Evolutionary conservation across 768 basidiomycete species (phyloP).

Genomic region (Tremella yokohamensis): DNA sequence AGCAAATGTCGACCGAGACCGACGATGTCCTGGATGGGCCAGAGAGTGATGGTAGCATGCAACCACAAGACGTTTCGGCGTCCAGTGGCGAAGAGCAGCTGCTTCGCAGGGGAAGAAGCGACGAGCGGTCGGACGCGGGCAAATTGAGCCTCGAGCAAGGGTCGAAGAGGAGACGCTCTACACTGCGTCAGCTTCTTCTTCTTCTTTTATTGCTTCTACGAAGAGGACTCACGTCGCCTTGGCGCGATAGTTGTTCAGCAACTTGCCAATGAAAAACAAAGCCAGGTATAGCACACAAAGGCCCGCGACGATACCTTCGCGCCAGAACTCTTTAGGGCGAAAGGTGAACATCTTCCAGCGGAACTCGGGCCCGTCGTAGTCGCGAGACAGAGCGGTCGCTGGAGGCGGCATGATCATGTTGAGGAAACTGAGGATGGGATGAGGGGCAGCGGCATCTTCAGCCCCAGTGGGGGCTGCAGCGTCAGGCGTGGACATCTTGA

Average conservation of each 20-base stretch:
- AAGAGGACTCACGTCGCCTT: conserved; percentile 60
- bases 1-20: conserved; percentile 63
- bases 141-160: conserved; percentile 69
- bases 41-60: conserved; percentile 72
- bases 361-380: conserved; percentile 71
- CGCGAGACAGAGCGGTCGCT: conserved; percentile 58
- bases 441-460: no score
- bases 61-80: conserved; percentile 70
- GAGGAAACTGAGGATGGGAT: conserved; percentile 20
- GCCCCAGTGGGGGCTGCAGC: conserved; percentile 1
- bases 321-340: conserved; percentile 74
- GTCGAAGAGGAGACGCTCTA: conserved; percentile 63
- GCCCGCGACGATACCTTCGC: conserved; percentile 61
- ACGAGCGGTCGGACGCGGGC: conserved; percentile 51
- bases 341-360: conserved; percentile 73
- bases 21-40: conserved; percentile 78
- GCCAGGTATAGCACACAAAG: conserved; percentile 60
- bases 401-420: conserved; percentile 56
- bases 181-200: neutral
- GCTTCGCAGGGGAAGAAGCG: conserved; percentile 47
- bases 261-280: conserved; percentile 62
- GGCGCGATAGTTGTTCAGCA: conserved; percentile 61
- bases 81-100: conserved; percentile 82
- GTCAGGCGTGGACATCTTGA: neutral
- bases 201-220: conserved; percentile 9